These are phyloP conservation scores for Phylloporus sp. DNA, from an alignment of 768 basidiomycete species.

Conservation along the genomic window DNA sequence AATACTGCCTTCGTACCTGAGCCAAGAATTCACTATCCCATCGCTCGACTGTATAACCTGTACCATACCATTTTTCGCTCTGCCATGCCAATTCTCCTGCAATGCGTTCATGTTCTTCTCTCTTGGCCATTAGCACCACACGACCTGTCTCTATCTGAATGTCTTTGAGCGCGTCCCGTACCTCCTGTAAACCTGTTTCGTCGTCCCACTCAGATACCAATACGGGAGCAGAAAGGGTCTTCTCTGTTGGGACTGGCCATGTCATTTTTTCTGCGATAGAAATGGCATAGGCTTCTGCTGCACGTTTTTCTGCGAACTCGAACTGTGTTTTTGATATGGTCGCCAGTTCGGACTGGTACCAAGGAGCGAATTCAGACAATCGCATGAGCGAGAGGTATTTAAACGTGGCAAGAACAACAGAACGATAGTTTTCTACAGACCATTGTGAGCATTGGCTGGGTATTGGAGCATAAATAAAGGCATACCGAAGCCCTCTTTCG, in stretches of 20 bases:
- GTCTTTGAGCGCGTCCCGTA: constrained; percentile 55
- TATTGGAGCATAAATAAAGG: not conserved
- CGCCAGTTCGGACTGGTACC: constrained; percentile 72
- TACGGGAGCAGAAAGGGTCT: constrained; percentile 64
- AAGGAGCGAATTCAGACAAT: constrained; percentile 52
- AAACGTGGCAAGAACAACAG: constrained; percentile 63
- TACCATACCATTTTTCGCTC: constrained; percentile 90
- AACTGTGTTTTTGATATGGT: constrained; percentile 70
- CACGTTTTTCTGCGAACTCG: constrained; percentile 80
- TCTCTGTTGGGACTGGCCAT: constrained; percentile 77
- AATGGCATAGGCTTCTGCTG: constrained; percentile 75
- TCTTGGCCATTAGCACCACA: constrained; percentile 75
- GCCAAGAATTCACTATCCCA: constrained; percentile 60
- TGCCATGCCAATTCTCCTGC: constrained; percentile 52
- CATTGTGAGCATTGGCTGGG: constrained; percentile 1
- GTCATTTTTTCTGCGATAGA: constrained; percentile 70
- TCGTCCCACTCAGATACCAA: constrained; percentile 72
- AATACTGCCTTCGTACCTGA: constrained; percentile 34
- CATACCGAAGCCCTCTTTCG: constrained; percentile 82
- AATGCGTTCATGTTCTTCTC: constrained; percentile 53
- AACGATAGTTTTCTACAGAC: constrained; percentile 58
- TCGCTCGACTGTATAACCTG: constrained; percentile 72
- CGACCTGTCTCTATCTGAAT: constrained; percentile 58
- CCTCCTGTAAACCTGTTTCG: constrained; percentile 43
- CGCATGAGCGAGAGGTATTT: constrained; percentile 75